Evolutionary conservation across 805 yeast species (phyloP).

Genomic region (Nakazawaea ishiwadae): DNA sequence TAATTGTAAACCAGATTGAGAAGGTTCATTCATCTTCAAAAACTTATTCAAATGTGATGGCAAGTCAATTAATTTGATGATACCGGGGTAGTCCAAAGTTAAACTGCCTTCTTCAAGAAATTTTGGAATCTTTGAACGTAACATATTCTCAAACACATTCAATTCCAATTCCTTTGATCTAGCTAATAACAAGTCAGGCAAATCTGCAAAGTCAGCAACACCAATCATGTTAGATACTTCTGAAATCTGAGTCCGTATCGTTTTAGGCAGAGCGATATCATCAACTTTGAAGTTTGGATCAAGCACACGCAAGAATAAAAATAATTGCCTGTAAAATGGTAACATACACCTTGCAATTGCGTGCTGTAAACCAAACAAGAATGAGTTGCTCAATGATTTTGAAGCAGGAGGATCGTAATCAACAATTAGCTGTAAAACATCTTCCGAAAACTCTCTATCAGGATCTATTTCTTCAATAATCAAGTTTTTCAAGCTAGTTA

Average conservation of each 20-base stretch:
- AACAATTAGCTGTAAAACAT: slow-evolving; percentile 27
- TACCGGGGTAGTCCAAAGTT: slow-evolving; percentile 47
- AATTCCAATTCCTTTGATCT: slow-evolving; percentile 17
- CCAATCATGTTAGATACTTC: background rate
- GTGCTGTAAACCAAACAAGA: slow-evolving; percentile 6
- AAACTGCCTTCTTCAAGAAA: slow-evolving; percentile 21
- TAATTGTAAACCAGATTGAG: slow-evolving; percentile 13
- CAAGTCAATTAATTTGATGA: slow-evolving; percentile 45
- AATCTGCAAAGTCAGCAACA: slow-evolving; percentile 6
- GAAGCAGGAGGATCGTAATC: slow-evolving; percentile 19
- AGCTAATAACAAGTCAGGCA: slow-evolving; percentile 15
- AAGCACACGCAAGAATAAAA: slow-evolving; percentile 27
- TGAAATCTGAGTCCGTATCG: background rate
- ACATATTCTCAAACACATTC: slow-evolving; percentile 21
- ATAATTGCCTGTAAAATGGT: slow-evolving; percentile 13
- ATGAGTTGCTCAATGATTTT: slow-evolving; percentile 2
- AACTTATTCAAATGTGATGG: slow-evolving; percentile 38
- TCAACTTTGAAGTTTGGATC: slow-evolving; percentile 23
- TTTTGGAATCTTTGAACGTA: slow-evolving; percentile 25
- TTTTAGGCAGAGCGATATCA: slow-evolving; percentile 5
- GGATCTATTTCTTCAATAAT: slow-evolving; percentile 15
- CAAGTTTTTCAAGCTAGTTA: slow-evolving; percentile 3
- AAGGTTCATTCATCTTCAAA: slow-evolving; percentile 13
- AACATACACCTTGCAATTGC: slow-evolving; percentile 3
- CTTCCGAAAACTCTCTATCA: slow-evolving; percentile 20